phyloP scores from a whole-genome alignment of 2,329 filamentous ascomycete species.

The Alternaria sp. region DNA sequence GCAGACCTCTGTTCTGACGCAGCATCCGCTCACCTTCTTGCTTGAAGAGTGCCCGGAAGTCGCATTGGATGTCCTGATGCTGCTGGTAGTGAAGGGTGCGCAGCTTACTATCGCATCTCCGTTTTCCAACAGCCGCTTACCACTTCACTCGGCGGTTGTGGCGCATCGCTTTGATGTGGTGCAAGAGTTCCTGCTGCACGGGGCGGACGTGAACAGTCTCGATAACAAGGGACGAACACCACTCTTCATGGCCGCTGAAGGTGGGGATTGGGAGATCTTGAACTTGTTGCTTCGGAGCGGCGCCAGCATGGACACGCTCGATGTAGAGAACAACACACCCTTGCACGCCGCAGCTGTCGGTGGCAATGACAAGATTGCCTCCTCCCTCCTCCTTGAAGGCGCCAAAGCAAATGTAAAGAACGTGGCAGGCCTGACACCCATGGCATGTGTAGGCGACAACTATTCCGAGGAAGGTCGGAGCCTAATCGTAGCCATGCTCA shows the following conservation, averaged over 20 bases:
- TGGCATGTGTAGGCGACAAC: slow-evolving; percentile 18
- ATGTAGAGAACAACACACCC: slow-evolving; percentile 26
- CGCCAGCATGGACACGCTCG: slow-evolving; percentile 21
- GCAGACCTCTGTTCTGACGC: slow-evolving; percentile 6
- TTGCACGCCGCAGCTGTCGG: slow-evolving; percentile 28
- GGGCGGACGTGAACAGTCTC: slow-evolving; percentile 21
- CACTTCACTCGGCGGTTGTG: slow-evolving; percentile 35
- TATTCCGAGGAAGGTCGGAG: slow-evolving; percentile 22
- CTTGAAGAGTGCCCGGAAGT: slow-evolving; percentile 30
- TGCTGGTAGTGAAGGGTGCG: slow-evolving; percentile 30
- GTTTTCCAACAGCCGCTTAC: slow-evolving; percentile 31
- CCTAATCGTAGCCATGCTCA: slow-evolving; percentile 28
- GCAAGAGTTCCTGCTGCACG: slow-evolving; percentile 28
- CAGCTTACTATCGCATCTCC: slow-evolving; percentile 25
- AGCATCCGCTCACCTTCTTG: slow-evolving; percentile 33
- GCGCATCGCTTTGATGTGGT: slow-evolving; percentile 33
- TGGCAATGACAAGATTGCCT: slow-evolving; percentile 22
- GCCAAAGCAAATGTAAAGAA: slow-evolving; percentile 26
- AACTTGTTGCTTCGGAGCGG: slow-evolving; percentile 25
- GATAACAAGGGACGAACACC: slow-evolving; percentile 28
- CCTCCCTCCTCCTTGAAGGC: slow-evolving; percentile 23
- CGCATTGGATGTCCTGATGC: slow-evolving; percentile 26
- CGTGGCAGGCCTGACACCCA: slow-evolving; percentile 20
- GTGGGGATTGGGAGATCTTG: slow-evolving; percentile 28
- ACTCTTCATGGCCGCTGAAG: slow-evolving; percentile 28